These are phyloP conservation scores for Boletus reticuloceps DNA, from an alignment of 768 basidiomycete species.

Conservation along the genomic window DNA sequence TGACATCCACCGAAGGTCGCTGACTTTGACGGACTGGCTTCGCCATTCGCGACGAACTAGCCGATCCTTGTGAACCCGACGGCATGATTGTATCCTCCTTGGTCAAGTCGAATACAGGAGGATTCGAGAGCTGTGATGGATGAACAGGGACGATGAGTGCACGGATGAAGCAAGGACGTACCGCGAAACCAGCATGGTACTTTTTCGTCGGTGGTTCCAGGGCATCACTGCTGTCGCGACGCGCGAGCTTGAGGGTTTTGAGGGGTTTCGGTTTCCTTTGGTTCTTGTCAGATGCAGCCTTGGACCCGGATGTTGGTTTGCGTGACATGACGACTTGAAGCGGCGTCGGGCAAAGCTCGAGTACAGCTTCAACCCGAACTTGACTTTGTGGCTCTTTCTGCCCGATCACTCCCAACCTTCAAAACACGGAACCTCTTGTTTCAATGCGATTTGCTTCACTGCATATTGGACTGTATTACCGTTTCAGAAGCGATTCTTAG, in stretches of 20 bases:
- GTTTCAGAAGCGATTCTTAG: too few relatives aligned
- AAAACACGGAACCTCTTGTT: too few relatives aligned
- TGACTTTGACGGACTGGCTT: background rate
- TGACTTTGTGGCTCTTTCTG: too few relatives aligned
- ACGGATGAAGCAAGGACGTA: background rate
- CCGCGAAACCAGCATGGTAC: slow-evolving; percentile 8
- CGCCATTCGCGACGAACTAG: slow-evolving; percentile 1
- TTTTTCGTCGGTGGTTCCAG: slow-evolving; percentile 23
- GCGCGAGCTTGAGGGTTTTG: slow-evolving; percentile 24
- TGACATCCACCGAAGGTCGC: slow-evolving; percentile 9
- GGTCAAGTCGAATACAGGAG: slow-evolving; percentile 23
- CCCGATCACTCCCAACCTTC: too few relatives aligned
- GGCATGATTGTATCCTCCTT: slow-evolving; percentile 5
- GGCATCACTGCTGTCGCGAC: slow-evolving; percentile 9
- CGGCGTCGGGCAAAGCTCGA: too few relatives aligned
- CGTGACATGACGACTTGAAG: slow-evolving; percentile 14
- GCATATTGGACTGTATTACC: too few relatives aligned
- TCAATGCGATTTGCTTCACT: too few relatives aligned
- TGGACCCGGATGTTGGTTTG: slow-evolving; percentile 10
- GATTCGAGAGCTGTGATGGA: slow-evolving; percentile 17
- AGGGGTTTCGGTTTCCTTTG: slow-evolving; percentile 9
- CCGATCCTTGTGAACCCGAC: slow-evolving; percentile 5
- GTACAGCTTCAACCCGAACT: too few relatives aligned
- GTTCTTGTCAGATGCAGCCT: slow-evolving; percentile 2
- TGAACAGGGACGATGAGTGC: background rate